Evolutionary conservation across 768 basidiomycete genomes (phyloP), one percentile per base, ranked within the genome.

Genomic region (Russula virescens): DNA sequence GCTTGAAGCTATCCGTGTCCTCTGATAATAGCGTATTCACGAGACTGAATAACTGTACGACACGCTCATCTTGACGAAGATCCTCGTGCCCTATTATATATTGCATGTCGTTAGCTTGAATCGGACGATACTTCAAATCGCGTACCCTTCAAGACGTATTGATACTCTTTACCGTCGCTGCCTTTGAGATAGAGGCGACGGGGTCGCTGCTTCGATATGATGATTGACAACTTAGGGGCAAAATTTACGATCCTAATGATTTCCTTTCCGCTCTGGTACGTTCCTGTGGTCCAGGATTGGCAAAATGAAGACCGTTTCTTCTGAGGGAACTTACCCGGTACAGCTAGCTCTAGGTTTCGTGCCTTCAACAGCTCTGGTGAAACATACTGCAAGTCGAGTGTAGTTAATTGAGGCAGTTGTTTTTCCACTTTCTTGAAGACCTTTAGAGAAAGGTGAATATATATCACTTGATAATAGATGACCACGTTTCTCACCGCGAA

Each of bases 1-100:
- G 82, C 77, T 96, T 97, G 82, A 96, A 98, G 72, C 92, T 94
- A 71, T 91, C 86, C 23, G 94, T 91, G 70, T 99, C 96, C 21
- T 93, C 87, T 8, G 91, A 88, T 31, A 99, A 84, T 2, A 98
- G 77, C 0, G 93, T 96, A 74, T 99, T 99, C 69, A 98, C 90
- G 51, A 99, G 85, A 62, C 97, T 90, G 74, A 98, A 98, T 21
- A 98, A 81, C 73, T 99, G 97, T 96, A 98, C 98, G 60, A 98
- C 97, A 65, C 97, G 85, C 70, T 99, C 97, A 72, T 99, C 97
- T 75, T 98, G 97, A 45, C 97, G 94, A 55, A 99, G 80, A 77
- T 99, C 97, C 76, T 99, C 97, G 74, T 99, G 97, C 9, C 97
- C 94, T 95, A 65, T 13, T 50, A 31, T 11, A 23, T 10, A 26